Evolutionary conservation across 164 flowering plant species (phyloP).

Genomic region (Vitis amurensis): DNA sequence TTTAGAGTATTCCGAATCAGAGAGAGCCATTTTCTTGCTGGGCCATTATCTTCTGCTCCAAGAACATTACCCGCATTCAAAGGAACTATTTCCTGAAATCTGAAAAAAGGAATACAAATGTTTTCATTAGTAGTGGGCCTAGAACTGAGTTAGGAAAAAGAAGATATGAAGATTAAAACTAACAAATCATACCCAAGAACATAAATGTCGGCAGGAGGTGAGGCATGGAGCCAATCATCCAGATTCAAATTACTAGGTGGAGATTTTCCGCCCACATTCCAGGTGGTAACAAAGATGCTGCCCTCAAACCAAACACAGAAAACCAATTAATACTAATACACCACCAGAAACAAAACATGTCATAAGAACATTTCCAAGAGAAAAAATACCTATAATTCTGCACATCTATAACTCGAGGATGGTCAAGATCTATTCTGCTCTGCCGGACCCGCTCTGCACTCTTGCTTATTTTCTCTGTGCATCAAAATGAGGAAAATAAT

Average conservation of each 20-base stretch:
- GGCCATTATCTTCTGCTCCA: constrained; percentile 77
- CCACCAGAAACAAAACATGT: neutral
- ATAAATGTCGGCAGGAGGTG: constrained; percentile 76
- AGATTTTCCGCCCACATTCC: constrained; percentile 80
- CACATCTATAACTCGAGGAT: constrained; percentile 67
- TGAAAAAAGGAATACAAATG: constrained; percentile 16
- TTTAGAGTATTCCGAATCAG: constrained; percentile 63
- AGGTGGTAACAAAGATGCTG: constrained; percentile 66
- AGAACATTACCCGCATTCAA: constrained; percentile 69
- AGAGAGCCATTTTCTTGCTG: constrained; percentile 64
- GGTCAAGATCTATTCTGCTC: constrained; percentile 51
- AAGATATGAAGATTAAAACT: neutral
- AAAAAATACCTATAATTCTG: constrained; percentile 55
- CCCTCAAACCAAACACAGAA: constrained; percentile 3
- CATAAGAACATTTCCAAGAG: neutral
- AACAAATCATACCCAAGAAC: constrained; percentile 59
- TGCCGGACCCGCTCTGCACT: constrained; percentile 41
- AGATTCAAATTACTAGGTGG: constrained; percentile 57
- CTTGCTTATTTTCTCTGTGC: constrained; percentile 55
- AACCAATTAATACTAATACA: neutral
- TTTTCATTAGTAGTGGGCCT: neutral
- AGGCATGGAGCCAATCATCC: constrained; percentile 68
- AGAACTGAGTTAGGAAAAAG: neutral
- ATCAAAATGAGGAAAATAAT: constrained; percentile 12
- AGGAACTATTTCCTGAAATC: constrained; percentile 81